A percentile compares a stretch with the other conserved stretches of the same genome.
Conservation (phyloP, 805 yeast species). For the Teunomyces tritomae region DNA sequence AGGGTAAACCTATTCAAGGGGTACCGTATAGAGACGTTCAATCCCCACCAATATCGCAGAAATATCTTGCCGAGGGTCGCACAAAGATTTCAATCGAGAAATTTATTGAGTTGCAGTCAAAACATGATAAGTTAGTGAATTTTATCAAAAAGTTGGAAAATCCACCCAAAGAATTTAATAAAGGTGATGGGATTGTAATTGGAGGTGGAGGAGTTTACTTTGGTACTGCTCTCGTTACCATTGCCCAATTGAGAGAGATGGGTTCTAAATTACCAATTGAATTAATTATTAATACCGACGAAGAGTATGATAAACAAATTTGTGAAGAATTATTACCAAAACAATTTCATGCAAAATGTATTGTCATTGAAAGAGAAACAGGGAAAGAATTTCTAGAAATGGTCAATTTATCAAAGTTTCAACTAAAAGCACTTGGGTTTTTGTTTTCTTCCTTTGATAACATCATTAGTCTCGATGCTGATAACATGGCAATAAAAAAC, state of each 20-base stretch:
- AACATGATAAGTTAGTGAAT: conserved; percentile 27
- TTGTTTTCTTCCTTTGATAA: conserved; percentile 33
- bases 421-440: conserved; percentile 30
- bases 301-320: conserved; percentile 23
- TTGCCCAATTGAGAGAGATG: conserved; percentile 28
- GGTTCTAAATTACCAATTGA: conserved; percentile 37
- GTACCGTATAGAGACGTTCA: conserved; percentile 11
- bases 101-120: conserved; percentile 19
- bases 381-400: conserved; percentile 18
- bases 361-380: conserved; percentile 24
- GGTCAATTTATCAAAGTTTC: conserved; percentile 21
- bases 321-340: conserved; percentile 25
- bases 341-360: conserved; percentile 24
- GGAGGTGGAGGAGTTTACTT: conserved; percentile 26
- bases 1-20: conserved; percentile 13
- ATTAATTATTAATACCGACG: conserved; percentile 24
- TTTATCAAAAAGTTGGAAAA: conserved; percentile 21
- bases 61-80: conserved; percentile 10
- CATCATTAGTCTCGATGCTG: conserved; percentile 32
- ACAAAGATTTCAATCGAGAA: conserved; percentile 15
- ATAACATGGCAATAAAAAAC: conserved; percentile 30
- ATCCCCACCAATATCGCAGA: conserved; percentile 12
- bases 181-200: conserved; percentile 37
- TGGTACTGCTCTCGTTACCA: conserved; percentile 27
- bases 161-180: conserved; percentile 23